A percentile compares a stretch with the other conserved stretches of the same genome.
Evolutionary conservation across 2,329 filamentous ascomycete species (phyloP).

Genomic region (Aureobasidium leucospermi): DNA sequence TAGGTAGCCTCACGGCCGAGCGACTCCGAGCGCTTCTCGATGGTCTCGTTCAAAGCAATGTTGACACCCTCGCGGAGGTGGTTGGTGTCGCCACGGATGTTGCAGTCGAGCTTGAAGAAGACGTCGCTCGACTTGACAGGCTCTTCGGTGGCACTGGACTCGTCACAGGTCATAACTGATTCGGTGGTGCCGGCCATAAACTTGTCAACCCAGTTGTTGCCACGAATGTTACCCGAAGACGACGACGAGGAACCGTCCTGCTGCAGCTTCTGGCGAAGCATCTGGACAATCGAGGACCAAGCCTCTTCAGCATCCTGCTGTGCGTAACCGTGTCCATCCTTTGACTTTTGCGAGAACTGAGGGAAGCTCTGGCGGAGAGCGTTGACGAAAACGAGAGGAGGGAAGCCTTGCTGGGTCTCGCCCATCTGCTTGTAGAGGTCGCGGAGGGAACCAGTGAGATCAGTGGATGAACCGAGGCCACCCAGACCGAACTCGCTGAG

Average conservation of each 20-base stretch:
- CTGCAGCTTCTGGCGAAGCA: constrained; percentile 70
- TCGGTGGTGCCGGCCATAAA: constrained; percentile 82
- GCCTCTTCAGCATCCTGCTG: constrained; percentile 98
- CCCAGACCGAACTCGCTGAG: constrained; percentile 50
- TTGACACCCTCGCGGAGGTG: constrained; percentile 84
- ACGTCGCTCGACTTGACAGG: constrained; percentile 59
- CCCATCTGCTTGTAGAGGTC: constrained; percentile 85
- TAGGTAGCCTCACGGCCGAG: constrained; percentile 75
- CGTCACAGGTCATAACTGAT: constrained; percentile 74
- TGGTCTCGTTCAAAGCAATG: constrained; percentile 73
- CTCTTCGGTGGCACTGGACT: constrained; percentile 68
- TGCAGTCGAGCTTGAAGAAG: constrained; percentile 92
- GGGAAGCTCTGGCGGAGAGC: constrained; percentile 74
- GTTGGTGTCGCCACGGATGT: constrained; percentile 81
- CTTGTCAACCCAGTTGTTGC: constrained; percentile 57
- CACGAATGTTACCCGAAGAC: constrained; percentile 15
- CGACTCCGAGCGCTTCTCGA: constrained; percentile 79
- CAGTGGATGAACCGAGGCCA: constrained; percentile 53
- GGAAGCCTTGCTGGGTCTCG: constrained; percentile 79
- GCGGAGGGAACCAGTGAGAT: constrained; percentile 70
- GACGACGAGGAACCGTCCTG: constrained; percentile 56
- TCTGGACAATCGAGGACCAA: constrained; percentile 89
- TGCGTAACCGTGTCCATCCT: constrained; percentile 76
- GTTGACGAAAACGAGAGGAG: constrained; percentile 74
- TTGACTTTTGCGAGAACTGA: constrained; percentile 86